Conservation (phyloP, 1,284 basidiomycete genomes). For the Tilletia indica region DNA sequence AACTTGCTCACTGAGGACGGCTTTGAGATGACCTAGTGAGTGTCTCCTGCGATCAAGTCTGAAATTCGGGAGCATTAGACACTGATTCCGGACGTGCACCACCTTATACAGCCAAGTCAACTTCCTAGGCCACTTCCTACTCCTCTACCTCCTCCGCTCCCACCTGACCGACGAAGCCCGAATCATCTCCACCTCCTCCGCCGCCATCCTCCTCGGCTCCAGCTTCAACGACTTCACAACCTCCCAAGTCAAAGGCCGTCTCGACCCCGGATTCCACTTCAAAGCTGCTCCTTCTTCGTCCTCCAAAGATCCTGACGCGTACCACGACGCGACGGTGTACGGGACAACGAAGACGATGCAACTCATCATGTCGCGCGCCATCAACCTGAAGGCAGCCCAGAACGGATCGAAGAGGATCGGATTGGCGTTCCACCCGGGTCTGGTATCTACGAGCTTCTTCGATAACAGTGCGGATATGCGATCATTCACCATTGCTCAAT, state of each 20-base stretch:
- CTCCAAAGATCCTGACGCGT: neutral
- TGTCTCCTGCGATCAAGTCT: no score
- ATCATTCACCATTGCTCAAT: neutral
- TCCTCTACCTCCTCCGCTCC: neutral
- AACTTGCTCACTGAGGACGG: neutral
- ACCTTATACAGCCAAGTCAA: neutral
- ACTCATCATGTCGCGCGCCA: neutral
- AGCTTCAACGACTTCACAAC: neutral
- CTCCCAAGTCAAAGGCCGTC: neutral
- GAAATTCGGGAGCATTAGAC: no score
- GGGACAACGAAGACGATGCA: neutral
- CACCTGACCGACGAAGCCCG: neutral
- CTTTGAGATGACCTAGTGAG: slow-evolving; percentile 8
- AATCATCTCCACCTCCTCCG: slow-evolving; percentile 7
- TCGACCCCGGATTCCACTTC: slow-evolving; percentile 9
- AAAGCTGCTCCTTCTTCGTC: neutral
- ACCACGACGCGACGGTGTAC: neutral
- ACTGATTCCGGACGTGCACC: neutral
- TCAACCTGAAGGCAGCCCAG: neutral
- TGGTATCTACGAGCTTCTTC: slow-evolving; percentile 5
- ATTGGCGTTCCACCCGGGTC: slow-evolving; percentile 13
- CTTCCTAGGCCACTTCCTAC: slow-evolving; percentile 11
- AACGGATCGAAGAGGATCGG: neutral
- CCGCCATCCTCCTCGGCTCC: neutral
- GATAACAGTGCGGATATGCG: neutral